These are phyloP conservation scores for Lactarius hatsudake DNA, from an alignment of 768 basidiomycete species.

Conservation along the genomic window DNA sequence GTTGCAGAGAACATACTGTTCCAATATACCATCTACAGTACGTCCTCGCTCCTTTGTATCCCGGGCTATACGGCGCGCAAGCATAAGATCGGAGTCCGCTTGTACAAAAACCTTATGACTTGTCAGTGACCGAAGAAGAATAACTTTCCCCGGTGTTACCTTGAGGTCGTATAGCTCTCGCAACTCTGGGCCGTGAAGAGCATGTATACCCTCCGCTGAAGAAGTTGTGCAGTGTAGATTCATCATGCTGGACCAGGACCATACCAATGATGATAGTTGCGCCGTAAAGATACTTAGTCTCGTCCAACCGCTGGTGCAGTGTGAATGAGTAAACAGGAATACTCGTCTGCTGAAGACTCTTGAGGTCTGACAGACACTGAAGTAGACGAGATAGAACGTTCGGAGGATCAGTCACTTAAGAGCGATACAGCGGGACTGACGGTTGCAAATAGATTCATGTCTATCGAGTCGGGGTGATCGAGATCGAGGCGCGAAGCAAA, in stretches of 20 bases:
- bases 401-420: neutral
- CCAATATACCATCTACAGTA: constrained; percentile 80
- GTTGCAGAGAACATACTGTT: constrained; percentile 56
- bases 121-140: neutral
- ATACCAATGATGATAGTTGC: constrained; percentile 86
- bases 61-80: constrained; percentile 84
- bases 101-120: constrained; percentile 74
- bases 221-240: constrained; percentile 1
- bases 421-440: constrained; percentile 42
- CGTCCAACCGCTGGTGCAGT: constrained; percentile 76
- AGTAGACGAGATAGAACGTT: neutral
- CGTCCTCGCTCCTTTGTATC: constrained; percentile 88
- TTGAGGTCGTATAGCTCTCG: constrained; percentile 89
- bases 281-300: constrained; percentile 88
- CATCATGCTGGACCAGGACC: constrained; percentile 18
- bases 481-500: constrained; percentile 80
- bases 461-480: constrained; percentile 91
- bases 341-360: constrained; percentile 77
- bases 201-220: constrained; percentile 88
- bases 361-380: constrained; percentile 84
- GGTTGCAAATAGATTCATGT: constrained; percentile 80
- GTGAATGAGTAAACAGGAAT: constrained; percentile 95
- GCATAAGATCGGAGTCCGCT: constrained; percentile 95
- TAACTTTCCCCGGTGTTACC: constrained; percentile 37
- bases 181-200: constrained; percentile 74